These are phyloP conservation scores for Hirsutella minnesotensis DNA, from an alignment of 2,329 filamentous ascomycete species.

Conservation along the genomic window DNA sequence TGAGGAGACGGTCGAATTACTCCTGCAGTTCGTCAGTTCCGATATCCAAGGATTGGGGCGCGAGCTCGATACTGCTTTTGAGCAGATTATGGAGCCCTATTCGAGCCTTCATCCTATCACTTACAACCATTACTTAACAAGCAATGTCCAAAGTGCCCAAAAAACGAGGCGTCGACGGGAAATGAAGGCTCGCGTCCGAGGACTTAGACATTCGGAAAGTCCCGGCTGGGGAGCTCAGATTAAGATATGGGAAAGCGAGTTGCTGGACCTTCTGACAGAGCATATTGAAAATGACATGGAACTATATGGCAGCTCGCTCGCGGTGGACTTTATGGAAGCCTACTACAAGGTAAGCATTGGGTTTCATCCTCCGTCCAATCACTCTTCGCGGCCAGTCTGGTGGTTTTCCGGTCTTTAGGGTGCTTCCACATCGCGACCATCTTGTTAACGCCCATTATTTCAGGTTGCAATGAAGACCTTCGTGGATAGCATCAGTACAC, in stretches of 20 bases:
- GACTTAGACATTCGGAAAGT: slow-evolving; percentile 3
- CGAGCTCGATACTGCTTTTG: slow-evolving; percentile 25
- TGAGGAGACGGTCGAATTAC: slow-evolving; percentile 3
- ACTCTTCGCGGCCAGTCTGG: too few relatives aligned
- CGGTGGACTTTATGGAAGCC: slow-evolving; percentile 23
- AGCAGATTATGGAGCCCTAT: slow-evolving; percentile 32
- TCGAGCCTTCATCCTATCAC: slow-evolving; percentile 35
- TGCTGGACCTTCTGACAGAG: neutral
- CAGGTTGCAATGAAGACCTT: slow-evolving; percentile 11
- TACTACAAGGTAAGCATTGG: slow-evolving; percentile 24
- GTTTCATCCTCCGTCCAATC: too few relatives aligned
- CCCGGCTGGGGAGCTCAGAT: neutral
- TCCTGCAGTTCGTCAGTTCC: slow-evolving; percentile 9
- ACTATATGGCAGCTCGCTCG: slow-evolving; percentile 2
- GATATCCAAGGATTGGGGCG: slow-evolving; percentile 9
- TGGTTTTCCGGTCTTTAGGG: too few relatives aligned
- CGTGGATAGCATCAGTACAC: slow-evolving; percentile 12
- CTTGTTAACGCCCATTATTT: too few relatives aligned
- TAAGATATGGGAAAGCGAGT: neutral
- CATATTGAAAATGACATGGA: slow-evolving; percentile 1
- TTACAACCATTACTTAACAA: slow-evolving; percentile 35
- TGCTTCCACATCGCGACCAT: too few relatives aligned
- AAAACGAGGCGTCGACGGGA: slow-evolving; percentile 1
- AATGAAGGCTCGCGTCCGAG: slow-evolving; percentile 1
- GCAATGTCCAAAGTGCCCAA: slow-evolving; percentile 21